A percentile compares a stretch with the other conserved stretches of the same genome.
Evolutionary conservation across 768 basidiomycete species (phyloP).

Genomic region (Lentinula edodes): DNA sequence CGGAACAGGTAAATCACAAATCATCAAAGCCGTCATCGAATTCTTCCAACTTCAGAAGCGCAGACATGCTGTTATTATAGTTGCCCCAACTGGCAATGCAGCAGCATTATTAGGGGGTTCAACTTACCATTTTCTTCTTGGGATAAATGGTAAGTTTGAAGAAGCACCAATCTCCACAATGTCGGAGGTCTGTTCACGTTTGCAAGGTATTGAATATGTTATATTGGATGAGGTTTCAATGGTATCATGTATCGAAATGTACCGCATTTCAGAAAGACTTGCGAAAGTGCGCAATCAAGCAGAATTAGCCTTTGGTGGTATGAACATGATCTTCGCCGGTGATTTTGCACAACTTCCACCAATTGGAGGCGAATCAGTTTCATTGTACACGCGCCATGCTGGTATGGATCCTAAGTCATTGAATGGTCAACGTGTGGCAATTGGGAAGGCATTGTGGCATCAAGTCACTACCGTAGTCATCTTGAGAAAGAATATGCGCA

Average conservation of each 20-base stretch:
- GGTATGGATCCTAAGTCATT: background rate
- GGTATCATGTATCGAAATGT: slow-evolving; percentile 20
- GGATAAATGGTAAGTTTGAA: slow-evolving; percentile 10
- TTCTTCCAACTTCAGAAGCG: slow-evolving; percentile 15
- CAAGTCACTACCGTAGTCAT: slow-evolving; percentile 22
- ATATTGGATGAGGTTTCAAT: slow-evolving; percentile 30
- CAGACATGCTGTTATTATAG: slow-evolving; percentile 7
- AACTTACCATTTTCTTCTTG: slow-evolving; percentile 20
- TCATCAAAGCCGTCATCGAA: slow-evolving; percentile 19
- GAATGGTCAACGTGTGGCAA: slow-evolving; percentile 12
- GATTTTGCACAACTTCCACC: slow-evolving; percentile 31
- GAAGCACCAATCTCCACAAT: background rate
- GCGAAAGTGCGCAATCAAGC: background rate
- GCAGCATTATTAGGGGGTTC: slow-evolving; percentile 17
- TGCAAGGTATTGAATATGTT: slow-evolving; percentile 21
- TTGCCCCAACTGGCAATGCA: slow-evolving; percentile 19
- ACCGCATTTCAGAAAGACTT: slow-evolving; percentile 16
- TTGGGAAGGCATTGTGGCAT: slow-evolving; percentile 24
- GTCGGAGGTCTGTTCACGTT: slow-evolving; percentile 4
- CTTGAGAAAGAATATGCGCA: slow-evolving; percentile 25
- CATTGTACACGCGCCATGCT: slow-evolving; percentile 17
- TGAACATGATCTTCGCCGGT: slow-evolving; percentile 27
- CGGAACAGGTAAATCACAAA: slow-evolving; percentile 27
- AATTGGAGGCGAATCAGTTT: slow-evolving; percentile 8
- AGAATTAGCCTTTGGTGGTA: slow-evolving; percentile 18